Base-by-base conservation (phyloP, 306 rosid genomes). In the Castanospermum australe region DNA sequence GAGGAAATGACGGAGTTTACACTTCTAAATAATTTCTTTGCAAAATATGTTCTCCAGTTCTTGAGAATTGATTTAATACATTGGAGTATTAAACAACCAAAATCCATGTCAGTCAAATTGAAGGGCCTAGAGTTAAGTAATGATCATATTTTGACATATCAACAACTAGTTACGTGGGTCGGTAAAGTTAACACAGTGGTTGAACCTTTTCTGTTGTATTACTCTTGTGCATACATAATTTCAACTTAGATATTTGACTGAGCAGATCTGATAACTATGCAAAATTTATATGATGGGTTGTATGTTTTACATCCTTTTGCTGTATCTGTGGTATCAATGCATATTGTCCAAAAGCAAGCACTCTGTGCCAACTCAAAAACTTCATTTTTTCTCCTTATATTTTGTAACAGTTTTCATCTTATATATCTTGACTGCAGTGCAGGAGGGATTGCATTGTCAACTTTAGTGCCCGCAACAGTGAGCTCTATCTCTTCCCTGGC, bases 391-490 rank as follows among this genome's bases (percentile, higher is more conserved):
- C 54, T 28, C 63, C 28, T 14, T 56, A 17, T 11, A 11, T 41
- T 55, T 79, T 36, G 22, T 76, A 51, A 79, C 85, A 76, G 59
- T 80, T 63, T 28, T 71, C 50, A 67, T 85, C 86, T 78, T 81
- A 8, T 67, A 7, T 82, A 67, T 80, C 77, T 79, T 88, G 73
- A 76, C 67, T 92, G 89, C 97, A 94, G 99, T 85, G 99, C 97
- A 79, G 99, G 99, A 85, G 99, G 99, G 78, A 94, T 94, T 91
- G 99, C 99, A 67, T 73, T 94, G 82, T 92, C 99, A 68, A 92
- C 97, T 66, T 86, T 94, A 77, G 99, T 94, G 82, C 97, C 99
- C 7, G 90, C 90, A 83, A 94, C 99, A 54, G 99, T 94, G 86
- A 91, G 88, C 89, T 91, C 93, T 76, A 87, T 94, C 67, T 91